Percentiles rank a stretch among this genome's conserved stretches.
These are phyloP conservation scores for Rhizopogon salebrosus DNA, from an alignment of 768 basidiomycete species.

Conservation along the genomic window DNA sequence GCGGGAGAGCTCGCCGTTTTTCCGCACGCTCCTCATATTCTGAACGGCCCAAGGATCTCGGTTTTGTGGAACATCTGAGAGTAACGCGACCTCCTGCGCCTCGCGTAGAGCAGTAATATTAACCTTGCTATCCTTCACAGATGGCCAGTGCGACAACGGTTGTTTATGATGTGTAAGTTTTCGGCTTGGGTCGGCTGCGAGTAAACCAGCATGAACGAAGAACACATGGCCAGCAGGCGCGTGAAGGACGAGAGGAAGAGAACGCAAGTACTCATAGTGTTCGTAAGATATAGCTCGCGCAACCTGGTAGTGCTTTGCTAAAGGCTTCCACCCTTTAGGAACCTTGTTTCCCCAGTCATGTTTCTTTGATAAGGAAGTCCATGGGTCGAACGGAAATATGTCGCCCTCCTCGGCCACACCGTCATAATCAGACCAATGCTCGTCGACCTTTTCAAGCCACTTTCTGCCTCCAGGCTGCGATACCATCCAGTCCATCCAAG, in stretches of 20 bases:
- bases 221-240: slow-evolving; percentile 70
- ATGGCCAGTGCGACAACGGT: slow-evolving; percentile 68
- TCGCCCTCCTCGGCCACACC: slow-evolving; percentile 21
- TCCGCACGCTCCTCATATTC: slow-evolving; percentile 33
- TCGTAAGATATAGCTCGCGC: slow-evolving; percentile 59
- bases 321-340: slow-evolving; percentile 69
- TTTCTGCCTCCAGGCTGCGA: slow-evolving; percentile 32
- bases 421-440: slow-evolving; percentile 30
- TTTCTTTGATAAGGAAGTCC: slow-evolving; percentile 30
- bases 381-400: slow-evolving; percentile 22
- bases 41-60: slow-evolving; percentile 65
- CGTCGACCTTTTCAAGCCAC: slow-evolving; percentile 55
- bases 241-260: slow-evolving; percentile 72
- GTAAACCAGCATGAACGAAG: slow-evolving; percentile 80
- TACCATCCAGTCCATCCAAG: slow-evolving; percentile 80
- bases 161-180: slow-evolving; percentile 48
- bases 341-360: slow-evolving; percentile 44
- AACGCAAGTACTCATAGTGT: slow-evolving; percentile 68
- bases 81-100: slow-evolving; percentile 64
- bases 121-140: slow-evolving; percentile 19
- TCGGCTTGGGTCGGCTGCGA: slow-evolving; percentile 64
- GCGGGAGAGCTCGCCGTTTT: slow-evolving; percentile 29
- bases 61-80: slow-evolving; percentile 72
- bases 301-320: slow-evolving; percentile 71
- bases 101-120: slow-evolving; percentile 34